These are phyloP conservation scores for Eragrostis tef DNA, from an alignment of 202 grass and related monocot species.

Conservation along the genomic window DNA sequence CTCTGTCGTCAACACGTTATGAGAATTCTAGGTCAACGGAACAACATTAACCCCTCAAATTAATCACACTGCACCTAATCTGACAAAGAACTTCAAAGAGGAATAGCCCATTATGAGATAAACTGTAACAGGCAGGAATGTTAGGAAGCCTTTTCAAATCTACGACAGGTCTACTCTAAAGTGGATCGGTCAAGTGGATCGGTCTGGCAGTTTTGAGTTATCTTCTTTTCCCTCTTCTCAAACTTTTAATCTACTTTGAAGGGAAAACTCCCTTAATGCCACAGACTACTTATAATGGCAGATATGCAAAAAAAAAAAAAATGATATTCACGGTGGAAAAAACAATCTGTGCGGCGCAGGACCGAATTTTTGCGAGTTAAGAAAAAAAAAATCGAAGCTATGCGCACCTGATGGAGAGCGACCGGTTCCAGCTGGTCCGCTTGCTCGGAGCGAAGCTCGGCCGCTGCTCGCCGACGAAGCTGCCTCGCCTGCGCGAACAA, in stretches of 20 bases:
- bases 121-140: too few species aligned
- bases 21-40: too few species aligned
- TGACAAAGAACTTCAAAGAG: too few species aligned
- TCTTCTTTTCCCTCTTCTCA: background rate
- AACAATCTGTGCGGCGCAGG: background rate
- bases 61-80: too few species aligned
- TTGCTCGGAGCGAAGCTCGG: conserved; percentile 59
- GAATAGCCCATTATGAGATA: too few species aligned
- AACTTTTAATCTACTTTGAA: background rate
- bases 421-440: conserved; percentile 84
- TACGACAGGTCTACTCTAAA: background rate
- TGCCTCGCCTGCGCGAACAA: conserved; percentile 31
- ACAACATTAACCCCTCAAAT: too few species aligned
- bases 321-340: background rate
- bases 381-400: background rate
- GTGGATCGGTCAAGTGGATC: background rate
- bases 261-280: background rate
- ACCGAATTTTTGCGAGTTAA: too few species aligned
- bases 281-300: background rate
- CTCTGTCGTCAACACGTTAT: too few species aligned
- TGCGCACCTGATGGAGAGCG: conserved; percentile 87
- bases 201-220: background rate
- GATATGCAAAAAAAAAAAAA: background rate
- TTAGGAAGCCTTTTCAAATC: background rate
- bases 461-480: conserved; percentile 49